Conservation (phyloP, 163 green algal genomes). For the Trebouxiophyceae sp. region DNA sequence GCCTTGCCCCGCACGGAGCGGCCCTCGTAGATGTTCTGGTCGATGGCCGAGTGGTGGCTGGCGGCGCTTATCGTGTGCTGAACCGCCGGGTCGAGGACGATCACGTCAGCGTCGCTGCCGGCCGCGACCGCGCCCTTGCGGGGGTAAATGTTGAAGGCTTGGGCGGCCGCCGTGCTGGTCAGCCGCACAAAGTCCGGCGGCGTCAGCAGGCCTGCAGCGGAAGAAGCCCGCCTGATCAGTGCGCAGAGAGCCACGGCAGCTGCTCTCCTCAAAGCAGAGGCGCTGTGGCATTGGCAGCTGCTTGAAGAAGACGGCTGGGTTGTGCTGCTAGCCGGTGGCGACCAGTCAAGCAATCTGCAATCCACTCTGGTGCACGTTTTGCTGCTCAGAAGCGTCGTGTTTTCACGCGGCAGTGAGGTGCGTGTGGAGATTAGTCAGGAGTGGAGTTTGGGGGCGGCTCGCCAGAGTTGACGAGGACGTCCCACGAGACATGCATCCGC, state of each 20-base stretch:
- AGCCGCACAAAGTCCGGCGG: conserved; percentile 75
- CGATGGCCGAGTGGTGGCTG: conserved; percentile 75
- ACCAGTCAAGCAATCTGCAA: too few species aligned
- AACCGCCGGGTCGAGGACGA: conserved; percentile 77
- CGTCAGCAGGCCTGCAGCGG: conserved; percentile 51
- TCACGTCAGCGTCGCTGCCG: conserved; percentile 86
- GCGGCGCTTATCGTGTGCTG: conserved; percentile 65
- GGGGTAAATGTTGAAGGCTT: conserved; percentile 85
- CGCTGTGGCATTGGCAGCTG: too few species aligned
- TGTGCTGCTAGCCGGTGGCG: too few species aligned
- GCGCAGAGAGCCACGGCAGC: too few species aligned
- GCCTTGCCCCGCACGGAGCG: conserved; percentile 48
- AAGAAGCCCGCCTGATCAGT: too few species aligned
- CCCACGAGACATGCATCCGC: conserved; percentile 73
- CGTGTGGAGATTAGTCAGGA: neutral
- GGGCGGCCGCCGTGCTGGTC: conserved; percentile 50
- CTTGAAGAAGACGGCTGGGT: too few species aligned
- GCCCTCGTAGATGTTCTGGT: conserved; percentile 95
- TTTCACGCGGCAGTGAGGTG: too few species aligned
- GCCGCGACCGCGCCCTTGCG: conserved; percentile 64
- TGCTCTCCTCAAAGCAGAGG: too few species aligned
- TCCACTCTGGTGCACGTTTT: too few species aligned
- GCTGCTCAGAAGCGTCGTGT: too few species aligned
- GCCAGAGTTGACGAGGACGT: conserved; percentile 69
- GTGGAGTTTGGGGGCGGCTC: conserved; percentile 10